Conservation (phyloP, 345 rosid species). For the Clausena lansium region DNA sequence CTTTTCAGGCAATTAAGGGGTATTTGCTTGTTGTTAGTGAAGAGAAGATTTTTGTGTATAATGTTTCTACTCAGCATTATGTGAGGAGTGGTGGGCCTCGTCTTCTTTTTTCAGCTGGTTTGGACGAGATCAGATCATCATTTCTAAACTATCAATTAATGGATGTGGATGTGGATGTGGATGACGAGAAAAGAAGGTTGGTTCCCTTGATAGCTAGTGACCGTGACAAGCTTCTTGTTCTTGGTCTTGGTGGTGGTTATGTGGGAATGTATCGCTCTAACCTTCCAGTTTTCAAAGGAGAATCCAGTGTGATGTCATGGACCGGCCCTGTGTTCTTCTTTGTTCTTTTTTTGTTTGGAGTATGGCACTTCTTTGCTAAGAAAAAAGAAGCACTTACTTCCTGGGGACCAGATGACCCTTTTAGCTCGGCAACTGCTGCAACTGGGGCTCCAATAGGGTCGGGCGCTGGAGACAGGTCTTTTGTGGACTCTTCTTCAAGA, state of each 20-base stretch:
- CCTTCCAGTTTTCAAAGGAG: conserved; percentile 60
- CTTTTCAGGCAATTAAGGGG: conserved; percentile 79
- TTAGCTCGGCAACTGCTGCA: conserved; percentile 48
- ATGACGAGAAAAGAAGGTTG: conserved; percentile 16
- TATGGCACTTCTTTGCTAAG: conserved; percentile 96
- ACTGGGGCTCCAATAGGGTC: conserved; percentile 46
- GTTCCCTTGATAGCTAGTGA: conserved; percentile 74
- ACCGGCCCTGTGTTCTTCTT: conserved; percentile 87
- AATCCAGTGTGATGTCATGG: conserved; percentile 71
- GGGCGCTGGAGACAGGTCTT: conserved; percentile 53
- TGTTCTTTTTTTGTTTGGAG: conserved; percentile 69
- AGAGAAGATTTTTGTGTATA: conserved; percentile 70
- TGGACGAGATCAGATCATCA: conserved; percentile 74
- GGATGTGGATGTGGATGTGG: conserved; percentile 24
- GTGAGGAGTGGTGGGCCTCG: conserved; percentile 69
- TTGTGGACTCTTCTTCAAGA: conserved; percentile 62
- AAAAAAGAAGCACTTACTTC: conserved; percentile 93
- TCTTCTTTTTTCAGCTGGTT: conserved; percentile 63
- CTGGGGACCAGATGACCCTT: conserved; percentile 95
- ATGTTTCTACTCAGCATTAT: conserved; percentile 82
- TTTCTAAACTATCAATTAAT: conserved; percentile 52
- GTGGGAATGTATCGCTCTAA: conserved; percentile 78
- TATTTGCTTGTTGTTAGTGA: conserved; percentile 61
- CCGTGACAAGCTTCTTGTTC: conserved; percentile 71
- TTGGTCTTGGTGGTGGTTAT: conserved; percentile 81